phyloP scores from a whole-genome alignment of 1,139 yeast species.

The Yamadazyma siamensis region DNA sequence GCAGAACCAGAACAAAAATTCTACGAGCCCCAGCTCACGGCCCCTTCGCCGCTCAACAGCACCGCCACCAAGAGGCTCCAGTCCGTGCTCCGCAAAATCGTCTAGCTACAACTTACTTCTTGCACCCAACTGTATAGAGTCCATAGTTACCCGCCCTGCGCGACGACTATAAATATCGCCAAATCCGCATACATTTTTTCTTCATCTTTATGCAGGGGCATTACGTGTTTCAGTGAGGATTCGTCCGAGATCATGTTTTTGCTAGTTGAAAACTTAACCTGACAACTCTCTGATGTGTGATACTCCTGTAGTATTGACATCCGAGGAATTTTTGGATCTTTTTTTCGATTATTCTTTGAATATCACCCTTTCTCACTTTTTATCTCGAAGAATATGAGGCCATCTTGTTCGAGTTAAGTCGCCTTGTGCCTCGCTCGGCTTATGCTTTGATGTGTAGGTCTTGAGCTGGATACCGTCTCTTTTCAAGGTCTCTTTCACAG shows the following conservation, averaged over 20 bases:
- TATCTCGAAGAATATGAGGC: conserved; percentile 10
- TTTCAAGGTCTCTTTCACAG: too few relatives aligned
- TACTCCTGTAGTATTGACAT: conserved; percentile 40
- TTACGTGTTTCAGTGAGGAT: conserved; percentile 99
- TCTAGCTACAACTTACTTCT: conserved; percentile 1
- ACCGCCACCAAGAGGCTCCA: conserved; percentile 4
- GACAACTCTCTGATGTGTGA: conserved; percentile 82
- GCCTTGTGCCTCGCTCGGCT: conserved; percentile 75
- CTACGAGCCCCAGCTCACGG: conserved; percentile 19
- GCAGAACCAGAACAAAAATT: conserved; percentile 15
- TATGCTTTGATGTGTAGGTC: conserved; percentile 26
- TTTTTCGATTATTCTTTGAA: conserved; percentile 32
- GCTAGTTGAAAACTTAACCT: conserved; percentile 99
- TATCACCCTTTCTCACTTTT: conserved; percentile 16
- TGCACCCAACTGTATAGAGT: conserved; percentile 6
- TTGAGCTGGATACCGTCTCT: conserved; percentile 52
- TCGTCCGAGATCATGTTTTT: conserved; percentile 99
- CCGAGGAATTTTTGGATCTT: conserved; percentile 76
- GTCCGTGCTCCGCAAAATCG: conserved; percentile 1
- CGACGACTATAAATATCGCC: conserved; percentile 3
- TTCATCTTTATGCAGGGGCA: conserved; percentile 99
- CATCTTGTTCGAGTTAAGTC: conserved; percentile 16
- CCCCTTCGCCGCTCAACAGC: conserved; percentile 5
- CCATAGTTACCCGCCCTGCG: conserved; percentile 16
- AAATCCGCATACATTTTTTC: conserved; percentile 21